Conservation (phyloP, 352 stramenopile genomes). For the Phytophthora tubulina region DNA sequence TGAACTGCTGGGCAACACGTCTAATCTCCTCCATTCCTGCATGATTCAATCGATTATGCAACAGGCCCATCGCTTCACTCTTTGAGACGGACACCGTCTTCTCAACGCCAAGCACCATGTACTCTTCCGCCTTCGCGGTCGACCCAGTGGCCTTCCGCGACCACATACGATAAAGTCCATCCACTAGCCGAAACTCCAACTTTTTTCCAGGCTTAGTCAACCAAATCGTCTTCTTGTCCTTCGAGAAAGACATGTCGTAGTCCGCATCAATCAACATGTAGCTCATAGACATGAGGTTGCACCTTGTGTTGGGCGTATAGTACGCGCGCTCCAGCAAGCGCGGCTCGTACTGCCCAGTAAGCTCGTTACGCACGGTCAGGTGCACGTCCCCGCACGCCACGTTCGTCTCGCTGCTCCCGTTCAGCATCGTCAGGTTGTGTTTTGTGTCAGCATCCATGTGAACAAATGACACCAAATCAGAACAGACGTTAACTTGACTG, state of each 20-base stretch:
- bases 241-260: conserved; percentile 4
- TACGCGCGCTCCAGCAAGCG: conserved; percentile 8
- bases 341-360: conserved; percentile 10
- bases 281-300: conserved; percentile 24
- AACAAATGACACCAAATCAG: conserved; percentile 22
- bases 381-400: conserved; percentile 14
- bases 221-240: conserved; percentile 19
- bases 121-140: not conserved
- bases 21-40: conserved; percentile 19
- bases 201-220: conserved; percentile 5
- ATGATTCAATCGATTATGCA: conserved; percentile 19
- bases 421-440: conserved; percentile 16
- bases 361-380: conserved; percentile 8
- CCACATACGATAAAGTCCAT: conserved; percentile 21
- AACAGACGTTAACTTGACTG: conserved; percentile 12
- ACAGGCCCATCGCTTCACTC: conserved; percentile 5
- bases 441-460: not conserved
- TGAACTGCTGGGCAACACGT: conserved; percentile 7
- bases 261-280: conserved; percentile 21
- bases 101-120: conserved; percentile 17
- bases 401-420: conserved; percentile 6
- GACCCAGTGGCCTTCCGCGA: conserved; percentile 4
- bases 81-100: not conserved
- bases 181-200: conserved; percentile 17
- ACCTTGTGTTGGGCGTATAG: conserved; percentile 5